Evolutionary conservation across 768 basidiomycete genomes (phyloP), one percentile per base, ranked within the genome.

Genomic region (Piloderma croceum): DNA sequence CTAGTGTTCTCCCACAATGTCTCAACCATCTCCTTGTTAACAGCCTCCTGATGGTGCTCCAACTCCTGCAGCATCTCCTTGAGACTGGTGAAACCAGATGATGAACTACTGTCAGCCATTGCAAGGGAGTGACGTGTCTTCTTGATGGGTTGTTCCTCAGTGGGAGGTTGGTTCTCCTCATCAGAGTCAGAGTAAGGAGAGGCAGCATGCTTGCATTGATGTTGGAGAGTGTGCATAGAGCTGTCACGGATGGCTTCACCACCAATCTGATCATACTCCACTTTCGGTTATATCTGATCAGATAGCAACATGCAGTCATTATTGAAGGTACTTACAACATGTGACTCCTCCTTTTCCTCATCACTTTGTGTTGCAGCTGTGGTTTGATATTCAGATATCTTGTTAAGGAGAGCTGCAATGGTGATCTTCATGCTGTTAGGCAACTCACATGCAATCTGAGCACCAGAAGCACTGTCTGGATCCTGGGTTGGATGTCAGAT

Each of bases 321-420:
- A 35, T 34, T 17, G 19, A 11, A 40, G 31, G 31, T 40, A 13
- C 22, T 21, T 35, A 34, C 21, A 34, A 12, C 39, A 12, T 40
- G 31, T 13, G 39, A 34, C 31, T 36, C 22, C 18, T 40, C 17
- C 39, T 40, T 40, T 24, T 18, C 39, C 15, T 36, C 33, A 21
- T 43, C 41, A n/a, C 23, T 37, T 29, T 43, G 41, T 6, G n/a
- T n/a, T n/a, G n/a, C n/a, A n/a, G n/a, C n/a, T n/a, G n/a, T n/a
- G n/a, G n/a, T n/a, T n/a, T n/a, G n/a, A n/a, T n/a, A n/a, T n/a
- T n/a, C n/a, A n/a, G n/a, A n/a, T n/a, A n/a, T n/a, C n/a, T n/a
- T n/a, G n/a, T n/a, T n/a, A n/a, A n/a, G n/a, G n/a, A n/a, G n/a
- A n/a, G n/a, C n/a, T n/a, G n/a, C n/a, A n/a, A n/a, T n/a, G n/a